Evolutionary conservation across 805 yeast species (phyloP), one percentile per base, ranked within the genome.

Genomic region (Cyberlindnera sargentensis): DNA sequence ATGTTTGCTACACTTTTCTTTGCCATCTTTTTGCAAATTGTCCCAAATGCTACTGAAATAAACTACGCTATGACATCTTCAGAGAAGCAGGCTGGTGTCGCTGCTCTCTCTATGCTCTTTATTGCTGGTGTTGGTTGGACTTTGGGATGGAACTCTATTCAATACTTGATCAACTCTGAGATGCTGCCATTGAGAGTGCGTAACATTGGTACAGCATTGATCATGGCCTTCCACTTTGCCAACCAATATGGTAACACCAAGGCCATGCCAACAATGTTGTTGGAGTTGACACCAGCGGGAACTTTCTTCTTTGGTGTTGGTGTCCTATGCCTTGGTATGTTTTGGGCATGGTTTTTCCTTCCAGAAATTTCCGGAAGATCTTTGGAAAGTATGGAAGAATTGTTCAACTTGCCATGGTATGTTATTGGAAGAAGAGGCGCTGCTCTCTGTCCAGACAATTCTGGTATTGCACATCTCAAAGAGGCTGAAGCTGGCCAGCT

Each of bases 161-260:
- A 76, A 55, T 76, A 76, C 53, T 63, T 76, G 49, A 60, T 76
- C 50, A 75, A 75, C 46, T 67, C 81, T 4, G 82, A 77, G 53
- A 66, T 77, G 42, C 68, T 76, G 54, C 82, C 82, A 24, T 59
- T 76, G 52, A 65, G 70, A 44, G 64, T 72, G 32, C 66, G 81
- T 48, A 68, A 70, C 32, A 60, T 73, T 48, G 80, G 75, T 27
- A 72, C 74, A 37, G 68, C 78, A 4, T 46, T 72, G 26, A 66
- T 73, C 48, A 77, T 77, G 82, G 70, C 68, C 3, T 66, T 76
- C 56, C 82, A 77, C 53, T 76, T 72, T 52, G 72, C 72, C 28
- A 75, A 73, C 60, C 82, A 77, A 55, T 77, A 69, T 50, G 80
- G 78, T 51, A 75, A 74, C 59, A 67, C 79, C 30, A 75, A 73